These are phyloP conservation scores for Cudoniella acicularis DNA, from an alignment of 495 filamentous ascomycete genomes.

Conservation along the genomic window DNA sequence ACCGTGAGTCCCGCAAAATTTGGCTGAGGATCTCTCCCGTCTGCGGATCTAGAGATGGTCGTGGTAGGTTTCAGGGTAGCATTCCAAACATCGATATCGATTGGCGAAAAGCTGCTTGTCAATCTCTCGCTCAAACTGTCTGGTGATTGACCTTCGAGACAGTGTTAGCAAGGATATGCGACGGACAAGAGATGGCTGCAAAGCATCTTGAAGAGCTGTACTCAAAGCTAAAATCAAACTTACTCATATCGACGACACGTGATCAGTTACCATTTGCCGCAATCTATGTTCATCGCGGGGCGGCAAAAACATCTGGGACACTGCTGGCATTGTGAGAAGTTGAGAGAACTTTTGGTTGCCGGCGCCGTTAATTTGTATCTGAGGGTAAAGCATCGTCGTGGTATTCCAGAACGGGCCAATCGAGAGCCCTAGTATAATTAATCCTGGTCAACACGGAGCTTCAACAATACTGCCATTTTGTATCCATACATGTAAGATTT, in stretches of 20 bases:
- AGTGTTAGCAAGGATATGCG: conserved; percentile 18
- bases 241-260: not conserved
- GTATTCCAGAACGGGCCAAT: not conserved
- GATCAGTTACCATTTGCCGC: not conserved
- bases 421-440: not conserved
- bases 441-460: not conserved
- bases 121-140: conserved; percentile 19
- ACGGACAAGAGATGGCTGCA: not conserved
- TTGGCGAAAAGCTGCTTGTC: conserved; percentile 8
- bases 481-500: too few species aligned
- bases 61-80: conserved; percentile 21
- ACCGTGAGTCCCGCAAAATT: conserved; percentile 2
- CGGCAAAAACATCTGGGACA: not conserved
- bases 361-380: not conserved
- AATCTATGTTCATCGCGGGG: not conserved
- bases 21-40: conserved; percentile 9
- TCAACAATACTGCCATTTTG: not conserved
- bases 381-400: not conserved
- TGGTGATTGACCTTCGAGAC: conserved; percentile 18
- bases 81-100: conserved; percentile 25
- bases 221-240: not conserved
- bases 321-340: not conserved
- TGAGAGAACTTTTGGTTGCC: not conserved
- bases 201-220: too few species aligned
- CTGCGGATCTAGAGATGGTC: conserved; percentile 17